These are phyloP conservation scores for Mucor ambiguus DNA, from an alignment of 371 early-diverging fungal genomes.

Conservation along the genomic window DNA sequence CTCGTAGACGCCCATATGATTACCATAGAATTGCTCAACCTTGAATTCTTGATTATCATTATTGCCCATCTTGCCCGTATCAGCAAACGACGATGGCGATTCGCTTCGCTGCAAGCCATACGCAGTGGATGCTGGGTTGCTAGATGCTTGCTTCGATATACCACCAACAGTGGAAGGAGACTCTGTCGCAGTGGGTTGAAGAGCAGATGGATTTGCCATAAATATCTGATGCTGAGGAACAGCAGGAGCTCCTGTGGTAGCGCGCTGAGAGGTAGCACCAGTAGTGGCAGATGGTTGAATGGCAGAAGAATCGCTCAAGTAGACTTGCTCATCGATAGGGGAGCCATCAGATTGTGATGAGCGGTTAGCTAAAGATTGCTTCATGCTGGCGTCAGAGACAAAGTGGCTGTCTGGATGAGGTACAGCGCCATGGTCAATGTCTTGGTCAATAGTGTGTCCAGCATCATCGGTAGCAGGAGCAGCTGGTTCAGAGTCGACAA, in stretches of 20 bases:
- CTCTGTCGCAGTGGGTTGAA: neutral
- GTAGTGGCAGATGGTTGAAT: neutral
- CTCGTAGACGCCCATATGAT: neutral
- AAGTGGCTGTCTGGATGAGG: neutral
- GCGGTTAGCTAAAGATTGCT: neutral
- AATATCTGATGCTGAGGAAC: neutral
- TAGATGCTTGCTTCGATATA: neutral
- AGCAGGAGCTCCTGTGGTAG: neutral
- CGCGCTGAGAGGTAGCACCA: neutral
- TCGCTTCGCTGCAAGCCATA: neutral
- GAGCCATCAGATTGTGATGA: neutral
- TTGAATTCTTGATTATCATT: neutral
- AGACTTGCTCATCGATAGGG: neutral
- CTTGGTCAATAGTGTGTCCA: neutral
- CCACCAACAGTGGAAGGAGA: neutral
- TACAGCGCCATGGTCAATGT: neutral
- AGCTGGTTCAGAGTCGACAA: constrained; percentile 1
- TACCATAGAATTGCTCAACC: neutral
- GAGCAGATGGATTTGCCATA: neutral
- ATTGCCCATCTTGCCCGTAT: neutral
- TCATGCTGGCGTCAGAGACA: neutral
- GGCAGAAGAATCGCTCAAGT: neutral
- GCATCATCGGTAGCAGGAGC: constrained; percentile 3
- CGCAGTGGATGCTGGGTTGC: neutral
- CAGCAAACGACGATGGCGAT: neutral